Conservation (phyloP, 2,329 filamentous ascomycete species). For the Daldinia sp. region DNA sequence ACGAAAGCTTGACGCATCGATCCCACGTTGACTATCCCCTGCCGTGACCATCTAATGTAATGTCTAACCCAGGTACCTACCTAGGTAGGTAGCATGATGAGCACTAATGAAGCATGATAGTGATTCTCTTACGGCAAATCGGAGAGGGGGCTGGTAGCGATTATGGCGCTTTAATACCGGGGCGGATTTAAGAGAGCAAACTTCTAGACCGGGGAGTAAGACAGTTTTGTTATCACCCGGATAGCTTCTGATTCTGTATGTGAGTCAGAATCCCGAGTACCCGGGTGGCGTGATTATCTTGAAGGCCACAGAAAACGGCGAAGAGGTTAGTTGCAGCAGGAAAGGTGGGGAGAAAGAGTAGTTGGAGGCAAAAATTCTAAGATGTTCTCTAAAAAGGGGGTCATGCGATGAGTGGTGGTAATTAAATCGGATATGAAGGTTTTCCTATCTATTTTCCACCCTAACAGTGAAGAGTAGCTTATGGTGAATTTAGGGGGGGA, state of each 20-base stretch:
- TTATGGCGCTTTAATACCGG: background rate
- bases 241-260: slow-evolving; percentile 3
- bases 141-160: background rate
- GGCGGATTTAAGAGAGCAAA: slow-evolving; percentile 13
- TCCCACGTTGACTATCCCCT: slow-evolving; percentile 1
- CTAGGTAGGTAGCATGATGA: slow-evolving; percentile 1
- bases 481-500: slow-evolving; percentile 25
- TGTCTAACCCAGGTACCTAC: no score
- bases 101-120: background rate
- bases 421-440: slow-evolving; percentile 16
- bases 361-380: slow-evolving; percentile 10
- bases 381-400: slow-evolving; percentile 5
- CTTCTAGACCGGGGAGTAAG: slow-evolving; percentile 16
- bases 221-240: slow-evolving; percentile 4
- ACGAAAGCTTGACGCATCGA: slow-evolving; percentile 5
- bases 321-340: slow-evolving; percentile 18
- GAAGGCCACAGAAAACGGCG: slow-evolving; percentile 2
- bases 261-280: slow-evolving; percentile 29
- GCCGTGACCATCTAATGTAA: background rate
- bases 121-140: background rate
- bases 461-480: slow-evolving; percentile 10
- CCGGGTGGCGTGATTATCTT: slow-evolving; percentile 28
- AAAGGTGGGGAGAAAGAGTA: slow-evolving; percentile 13
- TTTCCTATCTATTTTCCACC: background rate
- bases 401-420: slow-evolving; percentile 20